These are phyloP conservation scores for Codiaeum variegatum DNA, from an alignment of 441 rosid species.

Conservation along the genomic window DNA sequence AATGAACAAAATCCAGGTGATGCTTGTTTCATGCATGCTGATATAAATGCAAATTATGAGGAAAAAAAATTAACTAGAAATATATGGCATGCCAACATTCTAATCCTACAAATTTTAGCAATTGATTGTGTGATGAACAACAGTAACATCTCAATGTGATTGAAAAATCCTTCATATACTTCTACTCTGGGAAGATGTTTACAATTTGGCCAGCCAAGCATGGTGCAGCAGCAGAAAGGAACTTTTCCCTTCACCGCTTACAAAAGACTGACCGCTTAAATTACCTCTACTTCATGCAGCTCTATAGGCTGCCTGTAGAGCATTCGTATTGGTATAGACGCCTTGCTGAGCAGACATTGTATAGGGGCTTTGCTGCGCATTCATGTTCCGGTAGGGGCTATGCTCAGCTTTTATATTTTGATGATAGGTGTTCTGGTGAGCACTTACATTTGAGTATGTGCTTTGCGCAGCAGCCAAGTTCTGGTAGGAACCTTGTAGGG, in stretches of 20 bases:
- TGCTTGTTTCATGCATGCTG: not conserved
- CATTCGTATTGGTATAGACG: constrained; percentile 14
- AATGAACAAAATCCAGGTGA: not conserved
- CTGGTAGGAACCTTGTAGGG: constrained; percentile 23
- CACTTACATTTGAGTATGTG: constrained; percentile 11
- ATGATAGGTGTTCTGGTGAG: constrained; percentile 21
- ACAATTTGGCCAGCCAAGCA: constrained; percentile 20
- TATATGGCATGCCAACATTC: not conserved
- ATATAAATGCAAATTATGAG: not conserved
- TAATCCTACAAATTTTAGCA: not conserved
- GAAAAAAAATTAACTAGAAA: not conserved
- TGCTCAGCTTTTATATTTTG: constrained; percentile 21
- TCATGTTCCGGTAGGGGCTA: constrained; percentile 24
- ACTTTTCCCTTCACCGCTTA: not conserved
- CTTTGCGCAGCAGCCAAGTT: constrained; percentile 19
- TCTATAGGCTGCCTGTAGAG: constrained; percentile 20
- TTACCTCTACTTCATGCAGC: constrained; percentile 15
- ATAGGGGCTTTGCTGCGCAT: constrained; percentile 28
- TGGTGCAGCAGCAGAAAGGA: not conserved
- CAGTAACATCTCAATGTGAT: not conserved
- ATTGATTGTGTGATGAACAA: not conserved
- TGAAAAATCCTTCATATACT: not conserved
- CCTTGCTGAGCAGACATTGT: constrained; percentile 21
- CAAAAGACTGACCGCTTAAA: not conserved
- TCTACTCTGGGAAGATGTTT: constrained; percentile 5